Evolutionary conservation across 495 filamentous ascomycete genomes (phyloP), one percentile per base, ranked within the genome.

Genomic region (Echria macrotheca): DNA sequence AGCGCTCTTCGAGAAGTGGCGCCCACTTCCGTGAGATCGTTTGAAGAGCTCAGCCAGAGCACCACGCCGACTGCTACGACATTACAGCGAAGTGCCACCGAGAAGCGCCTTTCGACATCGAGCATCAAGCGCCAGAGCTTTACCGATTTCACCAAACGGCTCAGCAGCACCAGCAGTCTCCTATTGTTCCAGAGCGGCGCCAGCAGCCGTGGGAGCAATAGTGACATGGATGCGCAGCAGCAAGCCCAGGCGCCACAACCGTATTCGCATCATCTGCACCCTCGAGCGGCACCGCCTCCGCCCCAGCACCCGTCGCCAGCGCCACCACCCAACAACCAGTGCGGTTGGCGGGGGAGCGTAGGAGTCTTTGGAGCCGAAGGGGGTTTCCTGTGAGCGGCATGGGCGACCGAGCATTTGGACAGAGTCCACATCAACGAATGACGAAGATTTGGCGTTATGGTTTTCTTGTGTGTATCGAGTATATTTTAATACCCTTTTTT

Each of bases 141-240:
- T 49, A 69, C 65, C 51, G 77, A 80, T 23, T 79, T 79, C 49
- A 70, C 77, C 15, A 74, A 74, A 45, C 60, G 76, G 24, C 56
- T 80, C 32, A 74, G 72, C 49, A 73, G 69, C 35, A 78, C 77
- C 6, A 75, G 70, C 50, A 76, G 69, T 51, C 39, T 80, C 37
- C 63, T 80, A 5, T 64, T 79, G 4, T 71, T 78, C 5, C 77
- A 55, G 9, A 70, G 70, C 52, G 57, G 60, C 22, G 64, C 47
- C 17, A 77, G 75, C 51, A 74, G 70, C 44, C 69, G 73, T 11
- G 71, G 66, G 6, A 75, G 71, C 46, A 55, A 55, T 50, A 67
- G 67, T 39, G 70, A 69, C 19, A 42, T 54, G 22, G 70, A 74
- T n/a, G 55, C 38, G n/a, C 43, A 54, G 28, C 60, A 55, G 38